Evolutionary conservation across 202 grass and related monocot genomes (phyloP).

Genomic region (Zizania palustris): DNA sequence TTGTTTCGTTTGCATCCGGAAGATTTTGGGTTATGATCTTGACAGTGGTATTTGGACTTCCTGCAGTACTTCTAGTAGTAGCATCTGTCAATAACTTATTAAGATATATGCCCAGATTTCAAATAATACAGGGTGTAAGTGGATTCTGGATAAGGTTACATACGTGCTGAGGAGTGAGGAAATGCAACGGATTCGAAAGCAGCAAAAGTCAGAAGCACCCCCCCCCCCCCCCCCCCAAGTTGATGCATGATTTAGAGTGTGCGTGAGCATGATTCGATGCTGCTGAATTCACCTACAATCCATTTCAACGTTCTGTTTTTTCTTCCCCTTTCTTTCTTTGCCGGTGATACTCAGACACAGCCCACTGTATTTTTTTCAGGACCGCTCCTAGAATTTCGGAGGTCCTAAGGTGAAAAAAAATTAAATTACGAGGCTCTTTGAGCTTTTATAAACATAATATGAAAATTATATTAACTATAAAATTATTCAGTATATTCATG

Average conservation of each 20-base stretch:
- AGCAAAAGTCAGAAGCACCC: not conserved
- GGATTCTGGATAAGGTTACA: not conserved
- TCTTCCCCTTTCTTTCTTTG: not conserved
- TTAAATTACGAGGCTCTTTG: too few species aligned
- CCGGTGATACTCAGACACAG: not conserved
- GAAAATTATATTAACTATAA: too few species aligned
- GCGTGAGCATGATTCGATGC: not conserved
- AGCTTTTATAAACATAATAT: too few species aligned
- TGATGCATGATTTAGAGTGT: not conserved
- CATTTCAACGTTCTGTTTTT: too few species aligned
- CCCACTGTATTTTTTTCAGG: not conserved
- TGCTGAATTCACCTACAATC: not conserved
- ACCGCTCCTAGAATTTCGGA: too few species aligned
- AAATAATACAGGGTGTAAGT: not conserved
- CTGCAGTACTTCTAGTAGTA: not conserved
- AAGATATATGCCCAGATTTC: not conserved
- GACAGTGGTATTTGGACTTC: not conserved
- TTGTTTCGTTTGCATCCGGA: not conserved
- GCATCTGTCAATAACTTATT: not conserved
- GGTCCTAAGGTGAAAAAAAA: too few species aligned
- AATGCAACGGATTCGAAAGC: not conserved
- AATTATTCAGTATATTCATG: too few species aligned
- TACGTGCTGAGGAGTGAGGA: not conserved
- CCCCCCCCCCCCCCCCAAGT: not conserved
- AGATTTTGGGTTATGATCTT: not conserved